Conservation (phyloP, 192 early-diverging fungal genomes). For the Cetraspora pellucida region DNA sequence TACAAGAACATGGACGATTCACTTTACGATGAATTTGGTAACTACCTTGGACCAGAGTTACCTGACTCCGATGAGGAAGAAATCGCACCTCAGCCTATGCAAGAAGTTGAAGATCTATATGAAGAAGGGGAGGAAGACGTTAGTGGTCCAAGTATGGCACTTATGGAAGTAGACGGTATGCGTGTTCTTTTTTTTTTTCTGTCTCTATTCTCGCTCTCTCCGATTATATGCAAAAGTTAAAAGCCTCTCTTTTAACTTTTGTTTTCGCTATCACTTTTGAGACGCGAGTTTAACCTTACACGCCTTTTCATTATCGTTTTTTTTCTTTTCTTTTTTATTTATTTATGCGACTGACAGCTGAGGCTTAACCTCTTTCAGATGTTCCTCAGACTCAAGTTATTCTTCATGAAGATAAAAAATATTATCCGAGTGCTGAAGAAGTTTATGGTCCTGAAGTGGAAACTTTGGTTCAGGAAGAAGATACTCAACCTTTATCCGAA, state of each 20-base stretch:
- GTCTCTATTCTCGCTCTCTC: background rate
- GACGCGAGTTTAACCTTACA: constrained; percentile 21
- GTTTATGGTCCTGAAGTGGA: constrained; percentile 96
- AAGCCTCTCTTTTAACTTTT: background rate
- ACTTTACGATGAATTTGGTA: constrained; percentile 92
- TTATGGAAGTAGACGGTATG: constrained; percentile 73
- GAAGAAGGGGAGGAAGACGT: constrained; percentile 57
- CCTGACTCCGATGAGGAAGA: constrained; percentile 69
- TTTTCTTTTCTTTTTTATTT: background rate
- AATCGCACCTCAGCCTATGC: constrained; percentile 35
- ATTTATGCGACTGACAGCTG: constrained; percentile 25
- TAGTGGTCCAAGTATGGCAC: constrained; percentile 44
- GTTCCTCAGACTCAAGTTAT: constrained; percentile 78
- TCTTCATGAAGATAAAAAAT: constrained; percentile 98
- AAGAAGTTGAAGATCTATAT: constrained; percentile 33
- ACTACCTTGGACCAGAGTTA: constrained; percentile 97
- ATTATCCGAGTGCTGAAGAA: constrained; percentile 96
- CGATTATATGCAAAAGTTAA: background rate
- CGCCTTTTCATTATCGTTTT: background rate
- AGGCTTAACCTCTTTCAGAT: constrained; percentile 42
- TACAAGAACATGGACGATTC: constrained; percentile 68
- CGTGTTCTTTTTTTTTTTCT: background rate
- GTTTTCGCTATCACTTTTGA: background rate
- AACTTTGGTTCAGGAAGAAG: constrained; percentile 95
- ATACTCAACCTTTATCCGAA: constrained; percentile 92